Evolutionary conservation across 2,329 filamentous ascomycete genomes (phyloP), one percentile per base, ranked within the genome.

Genomic region (Chaetomiaceae sp.): DNA sequence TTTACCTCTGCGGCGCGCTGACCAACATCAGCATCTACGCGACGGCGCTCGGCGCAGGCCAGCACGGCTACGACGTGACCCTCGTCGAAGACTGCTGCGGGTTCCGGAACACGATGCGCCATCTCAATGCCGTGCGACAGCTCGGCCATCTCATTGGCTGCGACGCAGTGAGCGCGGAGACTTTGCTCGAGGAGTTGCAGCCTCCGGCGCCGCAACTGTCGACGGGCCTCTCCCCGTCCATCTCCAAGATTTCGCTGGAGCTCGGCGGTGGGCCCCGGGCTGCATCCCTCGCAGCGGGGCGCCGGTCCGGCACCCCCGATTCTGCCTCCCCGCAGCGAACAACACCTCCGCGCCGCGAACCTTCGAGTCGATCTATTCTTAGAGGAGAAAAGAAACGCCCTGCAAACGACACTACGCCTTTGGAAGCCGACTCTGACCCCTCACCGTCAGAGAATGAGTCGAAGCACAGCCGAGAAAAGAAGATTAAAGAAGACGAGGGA

Each of bases 21-120:
- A 89, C 87, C 39, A 96, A 97, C 64, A 76, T 95, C 33, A 91
- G 91, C 29, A 85, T 97, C 43, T 91, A 94, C 66, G 92, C 94
- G 7, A 96, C 92, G 1, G 91, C 91, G 3, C 78, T 95, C 58
- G 94, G 96, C 65, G 94, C 92, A 11, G 91, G 89, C 1, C 82
- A 87, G 19, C 88, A 96, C 68, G 94, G 91, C 4, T 84, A 95
- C 64, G 78, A 83, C n/a, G 89, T 96, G 64, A 94, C 88, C 5
- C 75, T 97, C 12, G 75, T 97, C 36, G 85, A 94, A 48, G 91
- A 97, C 67, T 96, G 91, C 68, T 83, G 95, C 51, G 91, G 91
- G 11, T 96, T 86, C 65, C 83, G 89, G 43, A 84, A 77, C 61
- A 81, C 84, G 54, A 69, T 75, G 17, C 82, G 89, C 39, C 90